Evolutionary conservation across 192 early-diverging fungal species (phyloP).

Genomic region (Backusella liffmaniae): DNA sequence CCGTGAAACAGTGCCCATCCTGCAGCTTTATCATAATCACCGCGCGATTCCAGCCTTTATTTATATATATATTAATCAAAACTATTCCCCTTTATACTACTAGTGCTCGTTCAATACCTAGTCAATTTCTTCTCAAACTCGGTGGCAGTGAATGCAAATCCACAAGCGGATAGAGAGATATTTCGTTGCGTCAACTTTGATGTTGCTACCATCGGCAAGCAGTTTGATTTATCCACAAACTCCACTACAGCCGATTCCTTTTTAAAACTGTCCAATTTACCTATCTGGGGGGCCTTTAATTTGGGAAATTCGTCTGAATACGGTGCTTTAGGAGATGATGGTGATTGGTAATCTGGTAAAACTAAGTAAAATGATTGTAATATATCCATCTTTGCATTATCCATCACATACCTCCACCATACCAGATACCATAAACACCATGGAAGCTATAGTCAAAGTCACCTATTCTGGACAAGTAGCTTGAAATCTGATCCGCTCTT

Average conservation of each 20-base stretch:
- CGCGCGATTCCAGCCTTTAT: conserved; percentile 62
- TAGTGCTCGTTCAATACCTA: conserved; percentile 26
- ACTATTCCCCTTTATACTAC: neutral
- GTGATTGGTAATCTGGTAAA: neutral
- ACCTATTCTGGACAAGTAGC: conserved; percentile 39
- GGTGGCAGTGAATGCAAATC: conserved; percentile 45
- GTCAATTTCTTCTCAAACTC: conserved; percentile 46
- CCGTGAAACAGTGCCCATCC: conserved; percentile 87
- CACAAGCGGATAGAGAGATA: conserved; percentile 48
- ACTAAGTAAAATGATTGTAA: neutral
- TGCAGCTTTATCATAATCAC: conserved; percentile 83
- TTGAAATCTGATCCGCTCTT: conserved; percentile 41
- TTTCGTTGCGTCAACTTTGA: conserved; percentile 45
- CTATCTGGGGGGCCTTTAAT: neutral
- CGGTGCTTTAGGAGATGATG: conserved; percentile 16
- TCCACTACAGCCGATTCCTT: neutral
- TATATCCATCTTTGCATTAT: neutral
- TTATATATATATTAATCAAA: neutral
- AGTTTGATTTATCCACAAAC: neutral
- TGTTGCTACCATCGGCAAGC: conserved; percentile 41
- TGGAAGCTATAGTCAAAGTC: conserved; percentile 55
- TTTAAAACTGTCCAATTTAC: neutral
- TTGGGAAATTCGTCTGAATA: neutral
- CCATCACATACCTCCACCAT: conserved; percentile 13
- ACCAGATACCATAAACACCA: conserved; percentile 49